These are phyloP conservation scores for Leptographium procerum DNA, from an alignment of 2,329 filamentous ascomycete species.

Conservation along the genomic window DNA sequence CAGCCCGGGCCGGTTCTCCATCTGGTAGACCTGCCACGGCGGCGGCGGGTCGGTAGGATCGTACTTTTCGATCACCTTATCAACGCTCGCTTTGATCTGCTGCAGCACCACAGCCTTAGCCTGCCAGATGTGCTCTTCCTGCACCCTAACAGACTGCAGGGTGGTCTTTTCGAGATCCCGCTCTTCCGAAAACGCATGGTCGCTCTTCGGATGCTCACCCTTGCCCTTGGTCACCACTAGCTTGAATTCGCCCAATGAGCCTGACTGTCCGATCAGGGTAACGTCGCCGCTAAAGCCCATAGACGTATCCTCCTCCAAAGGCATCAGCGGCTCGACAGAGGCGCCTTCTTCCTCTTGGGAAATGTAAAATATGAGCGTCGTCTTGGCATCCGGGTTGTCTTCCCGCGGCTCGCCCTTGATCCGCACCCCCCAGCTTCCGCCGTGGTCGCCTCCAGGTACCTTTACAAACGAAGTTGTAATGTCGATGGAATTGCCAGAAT, in stretches of 20 bases:
- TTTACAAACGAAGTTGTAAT: slow-evolving; percentile 92
- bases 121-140: slow-evolving; percentile 69
- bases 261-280: slow-evolving; percentile 56
- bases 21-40: slow-evolving; percentile 73
- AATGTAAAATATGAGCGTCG: slow-evolving; percentile 71
- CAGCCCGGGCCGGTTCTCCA: slow-evolving; percentile 53
- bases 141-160: slow-evolving; percentile 58
- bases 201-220: slow-evolving; percentile 48
- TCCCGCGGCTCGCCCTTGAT: slow-evolving; percentile 71
- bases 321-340: slow-evolving; percentile 42
- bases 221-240: slow-evolving; percentile 64
- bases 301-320: slow-evolving; percentile 15
- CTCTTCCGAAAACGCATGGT: slow-evolving; percentile 53
- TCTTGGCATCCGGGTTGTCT: slow-evolving; percentile 60
- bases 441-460: slow-evolving; percentile 71
- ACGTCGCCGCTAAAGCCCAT: slow-evolving; percentile 49
- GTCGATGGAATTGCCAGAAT: slow-evolving; percentile 78
- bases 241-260: slow-evolving; percentile 67
- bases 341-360: slow-evolving; percentile 62
- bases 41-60: slow-evolving; percentile 58
- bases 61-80: slow-evolving; percentile 35
- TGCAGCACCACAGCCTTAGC: slow-evolving; percentile 51
- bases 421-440: slow-evolving; percentile 84
- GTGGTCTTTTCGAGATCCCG: slow-evolving; percentile 68
- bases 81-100: slow-evolving; percentile 39